phyloP scores from a whole-genome alignment of 768 basidiomycete species.

The Clitopilus hobsonii region DNA sequence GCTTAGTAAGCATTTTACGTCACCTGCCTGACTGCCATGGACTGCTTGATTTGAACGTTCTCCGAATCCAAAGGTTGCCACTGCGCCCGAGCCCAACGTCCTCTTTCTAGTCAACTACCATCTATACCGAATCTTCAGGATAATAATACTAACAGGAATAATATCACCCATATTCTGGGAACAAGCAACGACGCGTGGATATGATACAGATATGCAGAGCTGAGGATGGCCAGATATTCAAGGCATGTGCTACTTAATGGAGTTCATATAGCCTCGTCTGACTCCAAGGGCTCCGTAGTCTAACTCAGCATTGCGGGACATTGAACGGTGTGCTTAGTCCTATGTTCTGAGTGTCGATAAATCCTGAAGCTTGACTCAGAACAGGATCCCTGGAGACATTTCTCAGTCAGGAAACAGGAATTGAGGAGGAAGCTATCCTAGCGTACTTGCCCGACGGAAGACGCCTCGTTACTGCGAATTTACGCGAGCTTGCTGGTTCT shows the following conservation, averaged over 20 bases:
- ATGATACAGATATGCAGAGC: constrained; percentile 67
- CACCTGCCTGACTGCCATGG: background rate
- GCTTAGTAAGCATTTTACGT: background rate
- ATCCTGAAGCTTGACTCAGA: constrained; percentile 28
- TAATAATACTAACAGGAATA: background rate
- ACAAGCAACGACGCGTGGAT: constrained; percentile 6
- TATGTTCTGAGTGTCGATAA: background rate
- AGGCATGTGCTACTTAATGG: constrained; percentile 27
- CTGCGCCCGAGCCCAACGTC: background rate
- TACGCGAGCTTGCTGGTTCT: constrained; percentile 70
- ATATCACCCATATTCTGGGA: background rate
- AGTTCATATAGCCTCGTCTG: background rate
- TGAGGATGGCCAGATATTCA: constrained; percentile 58
- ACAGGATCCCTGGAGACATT: constrained; percentile 67
- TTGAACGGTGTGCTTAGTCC: constrained; percentile 55
- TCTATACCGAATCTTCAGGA: background rate
- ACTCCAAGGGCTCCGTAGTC: constrained; percentile 30
- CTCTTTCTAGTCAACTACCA: background rate
- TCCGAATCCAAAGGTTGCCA: background rate
- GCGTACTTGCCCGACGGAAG: constrained; percentile 80
- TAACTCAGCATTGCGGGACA: constrained; percentile 66
- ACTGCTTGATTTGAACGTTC: background rate
- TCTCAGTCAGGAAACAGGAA: constrained; percentile 64
- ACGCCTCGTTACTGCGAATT: constrained; percentile 63
- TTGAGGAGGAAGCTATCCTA: constrained; percentile 64